These are phyloP conservation scores for Talaromyces piceae DNA, from an alignment of 2,329 filamentous ascomycete genomes.

Conservation along the genomic window DNA sequence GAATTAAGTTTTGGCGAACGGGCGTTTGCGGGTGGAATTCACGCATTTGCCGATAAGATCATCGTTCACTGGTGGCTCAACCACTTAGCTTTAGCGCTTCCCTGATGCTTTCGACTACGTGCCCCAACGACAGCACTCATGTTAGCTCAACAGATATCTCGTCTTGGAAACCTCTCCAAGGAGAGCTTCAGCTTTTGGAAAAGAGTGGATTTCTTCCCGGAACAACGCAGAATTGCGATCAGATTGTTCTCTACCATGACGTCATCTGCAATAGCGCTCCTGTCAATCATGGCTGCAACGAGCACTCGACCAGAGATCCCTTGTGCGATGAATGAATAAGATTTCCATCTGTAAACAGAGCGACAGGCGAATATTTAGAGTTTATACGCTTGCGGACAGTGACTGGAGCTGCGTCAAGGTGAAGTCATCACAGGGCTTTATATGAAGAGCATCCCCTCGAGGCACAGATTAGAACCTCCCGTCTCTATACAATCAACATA, in stretches of 20 bases:
- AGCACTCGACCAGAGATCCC: background rate
- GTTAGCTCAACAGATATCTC: too few species aligned
- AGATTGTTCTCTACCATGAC: background rate
- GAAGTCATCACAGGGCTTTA: constrained; percentile 19
- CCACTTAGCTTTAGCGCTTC: background rate
- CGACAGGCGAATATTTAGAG: too few species aligned
- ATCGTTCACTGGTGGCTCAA: background rate
- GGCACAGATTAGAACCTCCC: too few species aligned
- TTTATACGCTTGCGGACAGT: too few species aligned
- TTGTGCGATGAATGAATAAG: too few species aligned
- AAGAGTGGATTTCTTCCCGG: background rate
- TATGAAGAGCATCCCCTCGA: background rate
- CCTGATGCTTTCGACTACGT: background rate
- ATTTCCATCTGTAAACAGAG: too few species aligned
- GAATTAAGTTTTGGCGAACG: background rate
- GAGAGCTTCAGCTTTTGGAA: background rate
- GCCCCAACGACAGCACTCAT: too few species aligned
- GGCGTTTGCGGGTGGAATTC: background rate
- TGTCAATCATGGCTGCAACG: background rate
- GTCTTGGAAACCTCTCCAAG: background rate
- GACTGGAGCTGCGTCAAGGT: constrained; percentile 17
- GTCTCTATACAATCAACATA: too few species aligned
- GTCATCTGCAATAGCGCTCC: background rate
- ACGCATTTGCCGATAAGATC: background rate
- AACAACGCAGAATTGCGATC: background rate